A percentile compares a stretch with the other conserved stretches of the same genome.
phyloP scores from a whole-genome alignment of 2,329 filamentous ascomycete species.

The Arthrinium phaeospermum region DNA sequence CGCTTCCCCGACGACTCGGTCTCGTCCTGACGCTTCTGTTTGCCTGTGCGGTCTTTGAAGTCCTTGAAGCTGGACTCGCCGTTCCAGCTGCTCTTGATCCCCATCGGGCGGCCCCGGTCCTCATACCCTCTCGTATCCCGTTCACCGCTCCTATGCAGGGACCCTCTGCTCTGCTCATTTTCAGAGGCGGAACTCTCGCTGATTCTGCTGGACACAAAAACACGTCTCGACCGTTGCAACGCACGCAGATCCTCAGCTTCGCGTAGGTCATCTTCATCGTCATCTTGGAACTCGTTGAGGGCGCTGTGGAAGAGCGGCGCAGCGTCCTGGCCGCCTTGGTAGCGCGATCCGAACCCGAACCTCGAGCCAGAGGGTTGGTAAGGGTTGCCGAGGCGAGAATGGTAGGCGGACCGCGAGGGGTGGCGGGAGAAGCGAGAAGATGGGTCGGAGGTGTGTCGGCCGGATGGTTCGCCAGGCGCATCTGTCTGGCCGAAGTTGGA shows the following conservation, averaged over 20 bases:
- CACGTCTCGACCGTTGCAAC: constrained; percentile 84
- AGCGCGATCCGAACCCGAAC: constrained; percentile 82
- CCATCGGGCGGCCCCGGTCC: constrained; percentile 53
- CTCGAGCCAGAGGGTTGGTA: constrained; percentile 78
- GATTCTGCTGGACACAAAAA: constrained; percentile 83
- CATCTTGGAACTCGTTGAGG: constrained; percentile 87
- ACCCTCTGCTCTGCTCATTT: constrained; percentile 66
- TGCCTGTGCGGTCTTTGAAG: constrained; percentile 33
- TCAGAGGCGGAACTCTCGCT: constrained; percentile 87
- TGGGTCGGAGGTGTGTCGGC: constrained; percentile 39
- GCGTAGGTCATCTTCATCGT: constrained; percentile 90
- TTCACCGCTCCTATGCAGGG: constrained; percentile 60
- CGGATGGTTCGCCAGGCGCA: constrained; percentile 45
- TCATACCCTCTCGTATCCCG: constrained; percentile 51
- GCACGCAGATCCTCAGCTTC: constrained; percentile 96
- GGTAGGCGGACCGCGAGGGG: constrained; percentile 37
- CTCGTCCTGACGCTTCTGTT: constrained; percentile 52
- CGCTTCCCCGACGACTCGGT: constrained; percentile 31
- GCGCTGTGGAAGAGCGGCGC: constrained; percentile 95
- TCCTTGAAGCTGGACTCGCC: constrained; percentile 54
- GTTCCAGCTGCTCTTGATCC: constrained; percentile 70
- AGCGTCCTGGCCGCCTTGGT: constrained; percentile 75
- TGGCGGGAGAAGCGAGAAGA: constrained; percentile 37
- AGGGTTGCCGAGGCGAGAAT: constrained; percentile 65
- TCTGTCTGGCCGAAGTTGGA: constrained; percentile 72